These are phyloP conservation scores for Gossypium anomalum DNA, from an alignment of 345 rosid species.

Conservation along the genomic window DNA sequence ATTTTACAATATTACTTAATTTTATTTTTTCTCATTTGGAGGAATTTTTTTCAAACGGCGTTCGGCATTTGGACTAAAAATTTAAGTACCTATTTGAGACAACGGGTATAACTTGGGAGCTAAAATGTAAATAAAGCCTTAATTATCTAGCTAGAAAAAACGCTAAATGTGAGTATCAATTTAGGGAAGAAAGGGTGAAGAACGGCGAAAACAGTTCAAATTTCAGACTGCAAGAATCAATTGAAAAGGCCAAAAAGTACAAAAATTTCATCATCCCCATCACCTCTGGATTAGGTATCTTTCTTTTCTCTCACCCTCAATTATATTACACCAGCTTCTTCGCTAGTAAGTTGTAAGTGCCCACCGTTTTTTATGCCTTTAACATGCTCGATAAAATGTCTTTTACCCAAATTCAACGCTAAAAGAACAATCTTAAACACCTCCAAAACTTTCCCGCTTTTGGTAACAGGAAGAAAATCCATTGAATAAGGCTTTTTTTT, in stretches of 20 bases:
- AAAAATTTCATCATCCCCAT: not conserved
- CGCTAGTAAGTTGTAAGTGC: not conserved
- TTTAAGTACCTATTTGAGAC: no score
- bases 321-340: not conserved
- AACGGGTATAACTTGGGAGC: no score
- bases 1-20: no score
- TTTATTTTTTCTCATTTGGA: no score
- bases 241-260: not conserved
- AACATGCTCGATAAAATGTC: not conserved
- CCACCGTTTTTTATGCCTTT: not conserved
- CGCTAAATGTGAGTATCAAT: no score
- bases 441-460: not conserved
- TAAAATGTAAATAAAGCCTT: no score
- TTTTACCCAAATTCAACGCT: not conserved
- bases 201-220: not conserved
- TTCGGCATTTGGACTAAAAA: no score
- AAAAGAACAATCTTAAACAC: not conserved
- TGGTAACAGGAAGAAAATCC: not conserved
- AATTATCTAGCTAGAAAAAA: not conserved
- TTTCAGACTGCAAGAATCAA: not conserved
- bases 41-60: no score
- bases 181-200: no score
- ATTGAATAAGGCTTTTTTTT: not conserved
- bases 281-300: not conserved
- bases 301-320: not conserved